A percentile compares a stretch with the other conserved stretches of the same genome.
phyloP scores from a whole-genome alignment of 768 basidiomycete genomes.

The Naganishia friedmannii region DNA sequence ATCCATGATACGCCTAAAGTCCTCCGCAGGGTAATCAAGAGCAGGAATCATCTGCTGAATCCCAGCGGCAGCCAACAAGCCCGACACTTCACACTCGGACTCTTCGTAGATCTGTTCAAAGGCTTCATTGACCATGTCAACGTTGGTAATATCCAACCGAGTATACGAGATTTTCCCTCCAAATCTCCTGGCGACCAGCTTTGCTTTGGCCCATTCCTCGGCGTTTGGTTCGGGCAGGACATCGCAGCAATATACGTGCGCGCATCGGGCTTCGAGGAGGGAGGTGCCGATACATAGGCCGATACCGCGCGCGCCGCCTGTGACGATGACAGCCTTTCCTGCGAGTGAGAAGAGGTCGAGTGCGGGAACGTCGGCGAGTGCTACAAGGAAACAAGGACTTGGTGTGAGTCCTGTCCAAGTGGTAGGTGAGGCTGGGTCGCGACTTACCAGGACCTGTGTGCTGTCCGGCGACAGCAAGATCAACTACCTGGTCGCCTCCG shows the following conservation, averaged over 20 bases:
- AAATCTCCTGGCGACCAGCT: constrained; percentile 20
- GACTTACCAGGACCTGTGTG: not conserved
- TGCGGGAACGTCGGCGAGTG: constrained; percentile 31
- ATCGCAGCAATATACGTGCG: constrained; percentile 40
- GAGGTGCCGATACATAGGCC: constrained; percentile 44
- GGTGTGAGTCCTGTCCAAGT: too few relatives aligned
- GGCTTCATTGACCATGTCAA: constrained; percentile 8
- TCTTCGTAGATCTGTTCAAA: constrained; percentile 28
- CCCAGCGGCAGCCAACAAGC: constrained; percentile 26
- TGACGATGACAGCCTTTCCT: constrained; percentile 39
- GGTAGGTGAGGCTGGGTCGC: too few relatives aligned
- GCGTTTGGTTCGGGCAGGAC: constrained; percentile 38
- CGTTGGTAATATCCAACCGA: constrained; percentile 22
- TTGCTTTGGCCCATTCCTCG: constrained; percentile 36
- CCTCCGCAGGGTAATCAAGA: constrained; percentile 32
- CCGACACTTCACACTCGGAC: not conserved
- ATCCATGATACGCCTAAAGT: constrained; percentile 42
- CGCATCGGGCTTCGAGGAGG: constrained; percentile 39
- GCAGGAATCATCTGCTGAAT: constrained; percentile 33
- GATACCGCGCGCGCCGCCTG: constrained; percentile 45
- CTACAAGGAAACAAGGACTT: not conserved
- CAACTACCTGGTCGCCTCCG: not conserved
- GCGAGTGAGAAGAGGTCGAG: constrained; percentile 41
- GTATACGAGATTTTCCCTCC: constrained; percentile 32
- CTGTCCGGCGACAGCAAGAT: constrained; percentile 13